Base-by-base conservation (phyloP, 768 basidiomycete species). In the Candolleomyces aberdarensis region DNA sequence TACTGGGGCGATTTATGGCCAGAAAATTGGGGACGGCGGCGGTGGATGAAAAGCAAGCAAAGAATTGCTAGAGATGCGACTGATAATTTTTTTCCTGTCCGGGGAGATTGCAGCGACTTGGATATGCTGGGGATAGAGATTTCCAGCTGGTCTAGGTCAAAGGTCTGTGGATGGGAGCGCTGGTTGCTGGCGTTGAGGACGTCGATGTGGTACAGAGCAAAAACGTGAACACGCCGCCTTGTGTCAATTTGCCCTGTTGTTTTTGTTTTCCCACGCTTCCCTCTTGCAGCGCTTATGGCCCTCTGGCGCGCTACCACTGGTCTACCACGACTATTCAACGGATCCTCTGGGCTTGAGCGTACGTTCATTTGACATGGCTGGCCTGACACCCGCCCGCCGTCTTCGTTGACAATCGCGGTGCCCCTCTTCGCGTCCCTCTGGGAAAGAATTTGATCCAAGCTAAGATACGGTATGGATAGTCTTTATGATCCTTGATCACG, bases 131-230 rank as follows among this genome's bases (percentile, higher is more conserved):
- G 11, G n/a, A 52, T 2, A 29, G 6, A 32, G 26, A 53, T 53
- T 31, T 53, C 52, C 52, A 53, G 52, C 19, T 39, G 52, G 29
- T 53, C 52, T 53, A 53, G 29, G 52, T 32, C 52, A 26, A 53
- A 26, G 31, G 52, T 53, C 19, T 20, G 44, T 17, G 15, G 19
- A 46, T 20, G 52, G 29, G 32, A n/a, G 32, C 39, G 17, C 17
- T 22, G 32, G 26, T 53, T 53, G 52, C 19, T 17, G 52, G 26
- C 52, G 26, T 31, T 26, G 52, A 32, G 11, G 52, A 13, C 26
- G 52, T 5, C 52, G 52, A 53, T 31, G 52, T 31, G 17, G 22
- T 51, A 51, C 22, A 31, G 20, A 4, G 20, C 14, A 5, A 22
- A 26, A 19, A 51, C 14, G 50, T 51, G 50, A 51, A 51, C 17